Conservation (phyloP, 1,284 basidiomycete species). For the Ganoderma lingzhi region DNA sequence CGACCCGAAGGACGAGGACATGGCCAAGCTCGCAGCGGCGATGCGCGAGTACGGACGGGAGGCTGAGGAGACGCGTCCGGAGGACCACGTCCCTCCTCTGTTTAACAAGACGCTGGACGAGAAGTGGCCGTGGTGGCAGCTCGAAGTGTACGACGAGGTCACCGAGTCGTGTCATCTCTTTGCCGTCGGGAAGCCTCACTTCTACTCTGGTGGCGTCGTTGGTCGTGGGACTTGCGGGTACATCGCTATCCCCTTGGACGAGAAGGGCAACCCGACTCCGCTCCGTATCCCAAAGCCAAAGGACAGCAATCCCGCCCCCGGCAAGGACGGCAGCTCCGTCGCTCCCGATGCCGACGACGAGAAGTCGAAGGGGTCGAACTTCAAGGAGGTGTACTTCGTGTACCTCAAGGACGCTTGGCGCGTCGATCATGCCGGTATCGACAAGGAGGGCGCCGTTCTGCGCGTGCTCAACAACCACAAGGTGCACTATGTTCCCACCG, state of each 20-base stretch:
- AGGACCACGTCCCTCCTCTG: slow-evolving; percentile 3
- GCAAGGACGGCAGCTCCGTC: background rate
- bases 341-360: background rate
- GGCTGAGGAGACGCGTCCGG: background rate
- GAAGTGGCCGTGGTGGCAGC: slow-evolving; percentile 23
- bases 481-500: slow-evolving; percentile 31
- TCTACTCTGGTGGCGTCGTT: slow-evolving; percentile 6
- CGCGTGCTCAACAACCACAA: slow-evolving; percentile 22
- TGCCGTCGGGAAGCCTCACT: slow-evolving; percentile 21
- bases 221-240: slow-evolving; percentile 27
- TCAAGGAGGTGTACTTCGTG: slow-evolving; percentile 1
- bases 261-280: background rate
- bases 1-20: background rate
- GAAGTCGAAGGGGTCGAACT: background rate
- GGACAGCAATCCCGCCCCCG: background rate
- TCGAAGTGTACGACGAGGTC: slow-evolving; percentile 5
- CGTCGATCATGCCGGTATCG: slow-evolving; percentile 7
- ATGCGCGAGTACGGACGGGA: background rate
- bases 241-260: slow-evolving; percentile 10
- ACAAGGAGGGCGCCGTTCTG: slow-evolving; percentile 17
- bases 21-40: background rate
- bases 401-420: slow-evolving; percentile 28
- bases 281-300: background rate
- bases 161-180: background rate
- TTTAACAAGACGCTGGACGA: slow-evolving; percentile 12